phyloP scores from a whole-genome alignment of 345 rosid genomes.

The Eutrema heterophyllum region DNA sequence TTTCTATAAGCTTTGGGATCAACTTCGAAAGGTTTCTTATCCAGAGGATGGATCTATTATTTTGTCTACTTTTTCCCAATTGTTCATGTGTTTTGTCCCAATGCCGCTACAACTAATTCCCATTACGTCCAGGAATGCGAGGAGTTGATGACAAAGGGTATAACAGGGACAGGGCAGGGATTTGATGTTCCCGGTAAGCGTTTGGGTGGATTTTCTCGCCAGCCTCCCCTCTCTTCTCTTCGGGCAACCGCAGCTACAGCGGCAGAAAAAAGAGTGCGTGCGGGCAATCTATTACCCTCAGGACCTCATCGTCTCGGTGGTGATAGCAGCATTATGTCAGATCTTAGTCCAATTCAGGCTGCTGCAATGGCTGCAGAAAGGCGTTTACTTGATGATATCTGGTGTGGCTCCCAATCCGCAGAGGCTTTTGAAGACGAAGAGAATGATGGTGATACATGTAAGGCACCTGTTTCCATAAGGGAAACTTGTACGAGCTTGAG shows the following conservation, averaged over 20 bases:
- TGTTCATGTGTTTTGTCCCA: neutral
- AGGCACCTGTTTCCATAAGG: conserved; percentile 16
- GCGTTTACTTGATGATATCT: conserved; percentile 71
- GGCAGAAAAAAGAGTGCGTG: conserved; percentile 66
- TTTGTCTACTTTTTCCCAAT: neutral
- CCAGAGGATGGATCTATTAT: no score
- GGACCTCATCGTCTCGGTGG: conserved; percentile 87
- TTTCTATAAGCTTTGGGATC: conserved; percentile 95
- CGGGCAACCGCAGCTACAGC: conserved; percentile 54
- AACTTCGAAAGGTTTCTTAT: conserved; percentile 56
- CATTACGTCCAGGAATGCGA: conserved; percentile 67
- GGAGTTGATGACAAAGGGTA: conserved; percentile 67
- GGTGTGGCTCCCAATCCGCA: conserved; percentile 70
- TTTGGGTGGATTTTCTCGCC: conserved; percentile 72
- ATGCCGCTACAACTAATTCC: neutral
- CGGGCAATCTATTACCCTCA: conserved; percentile 57
- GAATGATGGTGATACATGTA: conserved; percentile 28
- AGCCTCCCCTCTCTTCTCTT: conserved; percentile 64
- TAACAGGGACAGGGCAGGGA: conserved; percentile 63
- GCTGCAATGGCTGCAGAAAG: conserved; percentile 99
- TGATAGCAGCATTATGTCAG: conserved; percentile 64
- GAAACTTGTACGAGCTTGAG: conserved; percentile 26
- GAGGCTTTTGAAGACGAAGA: conserved; percentile 46
- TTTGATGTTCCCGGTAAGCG: conserved; percentile 78
- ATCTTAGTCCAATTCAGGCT: conserved; percentile 85